Conservation (phyloP, 306 rosid genomes). For the Cucumis sativus region DNA sequence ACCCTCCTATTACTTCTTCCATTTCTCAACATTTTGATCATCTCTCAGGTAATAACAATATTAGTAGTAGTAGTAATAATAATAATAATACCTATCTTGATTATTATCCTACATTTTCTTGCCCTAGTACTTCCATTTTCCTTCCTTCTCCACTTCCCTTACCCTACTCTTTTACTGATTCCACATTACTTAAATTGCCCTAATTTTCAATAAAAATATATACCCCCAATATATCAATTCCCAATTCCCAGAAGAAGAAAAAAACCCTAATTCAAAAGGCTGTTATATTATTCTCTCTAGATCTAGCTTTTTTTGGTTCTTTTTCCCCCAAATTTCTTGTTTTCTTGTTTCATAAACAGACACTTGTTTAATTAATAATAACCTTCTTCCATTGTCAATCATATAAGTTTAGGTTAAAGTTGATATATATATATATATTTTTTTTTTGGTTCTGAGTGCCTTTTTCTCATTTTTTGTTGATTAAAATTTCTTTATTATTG, state of each 20-base stretch:
- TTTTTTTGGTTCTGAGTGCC: too few species aligned
- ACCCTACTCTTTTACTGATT: neutral
- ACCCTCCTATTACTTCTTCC: too few species aligned
- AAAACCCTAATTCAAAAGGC: neutral
- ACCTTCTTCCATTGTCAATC: neutral
- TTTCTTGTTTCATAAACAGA: neutral
- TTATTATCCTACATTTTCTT: neutral
- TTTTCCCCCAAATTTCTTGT: neutral
- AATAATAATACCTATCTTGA: neutral
- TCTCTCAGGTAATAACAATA: too few species aligned
- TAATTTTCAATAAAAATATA: neutral
- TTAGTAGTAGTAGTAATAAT: neutral
- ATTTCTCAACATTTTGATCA: too few species aligned
- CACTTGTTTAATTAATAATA: neutral
- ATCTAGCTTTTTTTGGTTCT: neutral
- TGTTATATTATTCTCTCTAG: neutral
- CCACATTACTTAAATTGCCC: conserved; percentile 2
- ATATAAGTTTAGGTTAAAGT: neutral
- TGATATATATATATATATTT: too few species aligned
- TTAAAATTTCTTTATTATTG: neutral
- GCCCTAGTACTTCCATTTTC: neutral
- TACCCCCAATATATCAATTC: neutral
- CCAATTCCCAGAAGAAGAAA: neutral
- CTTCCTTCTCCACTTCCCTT: neutral
- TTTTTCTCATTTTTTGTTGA: neutral